Conservation (phyloP, 352 stramenopile species). For the Aphanomyces astaci region DNA sequence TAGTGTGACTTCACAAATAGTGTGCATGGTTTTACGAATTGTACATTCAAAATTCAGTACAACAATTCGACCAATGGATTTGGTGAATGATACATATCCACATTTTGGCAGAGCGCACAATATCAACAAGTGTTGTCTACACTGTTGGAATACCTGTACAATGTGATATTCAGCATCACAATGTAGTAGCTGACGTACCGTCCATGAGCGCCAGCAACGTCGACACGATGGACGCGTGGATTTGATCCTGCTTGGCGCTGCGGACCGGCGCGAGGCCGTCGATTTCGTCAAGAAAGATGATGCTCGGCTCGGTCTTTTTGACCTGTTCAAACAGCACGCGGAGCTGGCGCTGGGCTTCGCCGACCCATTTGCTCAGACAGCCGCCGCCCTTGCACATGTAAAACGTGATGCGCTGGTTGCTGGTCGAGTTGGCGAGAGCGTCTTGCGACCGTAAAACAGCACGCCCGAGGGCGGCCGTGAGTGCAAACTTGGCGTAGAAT, state of each 20-base stretch:
- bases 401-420: slow-evolving; percentile 80
- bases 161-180: too few species aligned
- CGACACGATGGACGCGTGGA: slow-evolving; percentile 89
- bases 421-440: slow-evolving; percentile 86
- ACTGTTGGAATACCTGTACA: too few species aligned
- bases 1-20: too few species aligned
- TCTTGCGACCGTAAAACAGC: slow-evolving; percentile 89
- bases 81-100: too few species aligned
- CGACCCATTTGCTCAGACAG: slow-evolving; percentile 89
- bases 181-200: slow-evolving; percentile 35
- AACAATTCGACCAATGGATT: too few species aligned
- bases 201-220: slow-evolving; percentile 91
- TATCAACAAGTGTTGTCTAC: too few species aligned
- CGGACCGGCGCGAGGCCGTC: slow-evolving; percentile 87
- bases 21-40: too few species aligned
- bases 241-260: slow-evolving; percentile 90
- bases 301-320: slow-evolving; percentile 83
- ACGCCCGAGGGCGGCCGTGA: slow-evolving; percentile 78
- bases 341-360: slow-evolving; percentile 86
- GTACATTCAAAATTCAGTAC: too few species aligned
- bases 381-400: slow-evolving; percentile 92
- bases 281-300: slow-evolving; percentile 95
- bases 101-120: too few species aligned
- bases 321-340: slow-evolving; percentile 88
- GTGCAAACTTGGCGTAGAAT: slow-evolving; percentile 86